Evolutionary conservation across 2,329 filamentous ascomycete genomes (phyloP), one percentile per base, ranked within the genome.

Genomic region (Metarhizium sp.): DNA sequence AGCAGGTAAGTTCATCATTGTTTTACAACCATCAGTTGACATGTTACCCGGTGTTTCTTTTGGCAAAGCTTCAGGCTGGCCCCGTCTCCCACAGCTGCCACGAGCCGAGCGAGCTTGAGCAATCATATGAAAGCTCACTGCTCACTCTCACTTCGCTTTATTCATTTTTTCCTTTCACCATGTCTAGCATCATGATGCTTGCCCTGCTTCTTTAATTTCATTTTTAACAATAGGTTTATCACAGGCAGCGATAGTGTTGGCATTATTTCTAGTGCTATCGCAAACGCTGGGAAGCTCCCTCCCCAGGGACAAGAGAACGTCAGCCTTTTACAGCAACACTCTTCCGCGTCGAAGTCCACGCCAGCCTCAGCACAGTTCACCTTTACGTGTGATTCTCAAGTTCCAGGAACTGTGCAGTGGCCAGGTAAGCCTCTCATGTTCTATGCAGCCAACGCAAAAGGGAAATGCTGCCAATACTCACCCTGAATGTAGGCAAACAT

Each of bases 351-450:
- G 56, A 86, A 82, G 63, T 67, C 80, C 4, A 84, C 80, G 40
- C 84, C 88, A 4, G 82, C 86, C 6, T 90, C 91, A 55, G 87
- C 88, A 0, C 90, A 96, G 63, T 99, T 99, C 69, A 99, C 94
- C 10, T 99, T 99, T 67, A 95, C 90, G 13, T 96, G 91, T 71
- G 89, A 95, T 64, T 92, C 92, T 1, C 90, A 94, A 67, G 90
- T 91, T 42, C 86, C 89, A 1, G 90, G 87, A 57, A 84, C 87
- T 55, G 81, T 90, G 68, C 84, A 85, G 52, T 90, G 88, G 85
- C 88, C 88, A 47, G 83, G 85, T 65, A 71, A 72, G 59, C 62
- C 36, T 16, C 13, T 30, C 30, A 4, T 20, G 8, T 48, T 16
- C 11, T 18, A 18, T 36, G 16, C 8, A 3, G 6, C 20, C 14